phyloP scores from a whole-genome alignment of 2,329 filamentous ascomycete species.

The Rutstroemia sp. region DNA sequence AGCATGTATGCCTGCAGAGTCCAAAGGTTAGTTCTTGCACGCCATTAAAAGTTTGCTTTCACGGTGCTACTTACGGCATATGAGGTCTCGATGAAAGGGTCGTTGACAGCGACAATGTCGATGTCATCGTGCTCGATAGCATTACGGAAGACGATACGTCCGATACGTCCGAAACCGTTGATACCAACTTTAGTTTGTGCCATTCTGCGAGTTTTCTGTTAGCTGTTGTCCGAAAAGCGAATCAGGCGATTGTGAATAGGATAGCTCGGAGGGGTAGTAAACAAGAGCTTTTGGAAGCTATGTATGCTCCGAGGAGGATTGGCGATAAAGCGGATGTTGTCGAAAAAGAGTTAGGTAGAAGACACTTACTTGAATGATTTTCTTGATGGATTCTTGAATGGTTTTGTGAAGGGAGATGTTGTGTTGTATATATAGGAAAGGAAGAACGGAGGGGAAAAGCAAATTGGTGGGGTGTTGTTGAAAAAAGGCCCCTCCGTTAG shows the following conservation, averaged over 20 bases:
- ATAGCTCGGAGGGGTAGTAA: not conserved
- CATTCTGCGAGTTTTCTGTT: conserved; percentile 34
- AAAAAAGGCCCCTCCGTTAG: conserved; percentile 9
- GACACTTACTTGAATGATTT: conserved; percentile 16
- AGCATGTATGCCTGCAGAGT: conserved; percentile 85
- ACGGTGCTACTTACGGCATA: conserved; percentile 73
- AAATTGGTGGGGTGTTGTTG: conserved; percentile 11
- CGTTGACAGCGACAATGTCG: conserved; percentile 94
- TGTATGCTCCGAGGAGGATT: not conserved
- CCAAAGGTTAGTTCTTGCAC: conserved; percentile 13
- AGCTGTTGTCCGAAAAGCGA: conserved; percentile 12
- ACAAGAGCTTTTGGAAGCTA: conserved; percentile 7
- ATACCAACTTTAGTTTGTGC: conserved; percentile 73
- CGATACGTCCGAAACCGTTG: conserved; percentile 99
- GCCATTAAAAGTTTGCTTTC: not conserved
- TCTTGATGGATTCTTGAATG: conserved; percentile 8
- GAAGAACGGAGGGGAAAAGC: conserved; percentile 11
- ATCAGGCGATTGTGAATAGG: conserved; percentile 10
- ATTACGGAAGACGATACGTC: conserved; percentile 98
- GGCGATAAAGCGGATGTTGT: not conserved
- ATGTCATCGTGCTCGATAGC: conserved; percentile 84
- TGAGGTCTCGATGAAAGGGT: conserved; percentile 96
- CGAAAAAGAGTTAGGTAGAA: not conserved
- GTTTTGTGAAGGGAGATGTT: conserved; percentile 1
- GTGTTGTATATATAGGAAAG: conserved; percentile 14